These are phyloP conservation scores for Trypanosoma lewisi DNA, from an alignment of 208 protist species.

Conservation along the genomic window DNA sequence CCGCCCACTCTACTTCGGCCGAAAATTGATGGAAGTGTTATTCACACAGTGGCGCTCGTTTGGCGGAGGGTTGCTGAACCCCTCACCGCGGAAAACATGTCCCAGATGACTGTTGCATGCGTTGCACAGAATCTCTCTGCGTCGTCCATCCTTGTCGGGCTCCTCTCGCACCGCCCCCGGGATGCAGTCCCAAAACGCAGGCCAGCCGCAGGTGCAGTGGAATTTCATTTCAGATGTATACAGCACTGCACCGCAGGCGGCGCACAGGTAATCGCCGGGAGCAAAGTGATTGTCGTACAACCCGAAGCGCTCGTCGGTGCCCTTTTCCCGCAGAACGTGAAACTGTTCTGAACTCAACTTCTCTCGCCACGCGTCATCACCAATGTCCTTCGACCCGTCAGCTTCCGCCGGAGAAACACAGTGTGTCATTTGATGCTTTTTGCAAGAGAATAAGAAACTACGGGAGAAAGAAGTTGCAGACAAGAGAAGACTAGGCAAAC, in stretches of 20 bases:
- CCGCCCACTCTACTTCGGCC: constrained; percentile 16
- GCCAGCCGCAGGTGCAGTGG: constrained; percentile 87
- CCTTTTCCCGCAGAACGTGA: constrained; percentile 74
- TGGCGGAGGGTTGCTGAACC: constrained; percentile 81
- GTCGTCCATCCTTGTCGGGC: constrained; percentile 66
- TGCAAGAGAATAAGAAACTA: background rate
- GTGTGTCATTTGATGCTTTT: constrained; percentile 44
- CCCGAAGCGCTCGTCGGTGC: constrained; percentile 67
- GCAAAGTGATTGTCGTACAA: constrained; percentile 65
- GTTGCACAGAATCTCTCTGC: constrained; percentile 91
- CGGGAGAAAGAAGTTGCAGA: background rate
- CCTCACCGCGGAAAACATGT: constrained; percentile 90
- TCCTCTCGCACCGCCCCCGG: constrained; percentile 70
- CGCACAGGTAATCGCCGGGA: constrained; percentile 72
- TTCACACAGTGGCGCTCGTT: constrained; percentile 93
- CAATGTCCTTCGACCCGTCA: constrained; percentile 70
- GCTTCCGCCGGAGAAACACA: constrained; percentile 45
- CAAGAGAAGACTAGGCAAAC: background rate
- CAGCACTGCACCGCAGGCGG: constrained; percentile 73
- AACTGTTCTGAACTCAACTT: constrained; percentile 53
- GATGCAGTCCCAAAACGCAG: constrained; percentile 84
- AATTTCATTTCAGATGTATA: constrained; percentile 89
- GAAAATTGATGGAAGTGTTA: constrained; percentile 63
- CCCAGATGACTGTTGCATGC: constrained; percentile 92
- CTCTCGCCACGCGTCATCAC: constrained; percentile 58